phyloP scores from a whole-genome alignment of 2,329 filamentous ascomycete species.

The Knufia fluminis region DNA sequence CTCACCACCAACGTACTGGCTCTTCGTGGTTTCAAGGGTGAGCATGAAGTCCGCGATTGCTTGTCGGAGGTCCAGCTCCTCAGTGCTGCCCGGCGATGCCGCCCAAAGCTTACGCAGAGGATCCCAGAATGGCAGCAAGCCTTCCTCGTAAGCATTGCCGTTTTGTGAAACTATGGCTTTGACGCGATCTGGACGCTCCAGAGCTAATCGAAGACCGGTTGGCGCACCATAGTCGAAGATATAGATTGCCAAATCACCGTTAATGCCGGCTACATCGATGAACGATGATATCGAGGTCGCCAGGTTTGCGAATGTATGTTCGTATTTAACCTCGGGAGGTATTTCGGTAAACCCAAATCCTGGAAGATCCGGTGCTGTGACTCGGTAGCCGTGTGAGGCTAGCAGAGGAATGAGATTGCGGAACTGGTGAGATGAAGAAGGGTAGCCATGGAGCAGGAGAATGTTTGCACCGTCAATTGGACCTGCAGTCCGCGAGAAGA shows the following conservation, averaged over 20 bases:
- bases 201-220: conserved; percentile 44
- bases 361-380: conserved; percentile 51
- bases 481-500: conserved; percentile 35
- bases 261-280: conserved; percentile 38
- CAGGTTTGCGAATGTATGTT: conserved; percentile 47
- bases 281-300: conserved; percentile 42
- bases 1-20: conserved; percentile 26
- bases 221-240: conserved; percentile 58
- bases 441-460: conserved; percentile 40
- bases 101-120: conserved; percentile 41
- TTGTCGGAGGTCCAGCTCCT: conserved; percentile 27
- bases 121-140: conserved; percentile 45
- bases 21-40: conserved; percentile 30
- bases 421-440: conserved; percentile 39
- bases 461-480: conserved; percentile 29
- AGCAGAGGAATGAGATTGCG: conserved; percentile 39
- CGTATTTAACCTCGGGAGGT: conserved; percentile 34
- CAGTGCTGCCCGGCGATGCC: conserved; percentile 24
- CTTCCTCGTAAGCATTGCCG: conserved; percentile 52
- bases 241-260: conserved; percentile 43
- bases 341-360: conserved; percentile 51
- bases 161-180: conserved; percentile 50
- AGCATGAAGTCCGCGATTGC: conserved; percentile 30
- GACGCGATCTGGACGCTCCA: conserved; percentile 40
- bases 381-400: conserved; percentile 30